These are phyloP conservation scores for Phytophthora constricta DNA, from an alignment of 352 stramenopile species.

Conservation along the genomic window DNA sequence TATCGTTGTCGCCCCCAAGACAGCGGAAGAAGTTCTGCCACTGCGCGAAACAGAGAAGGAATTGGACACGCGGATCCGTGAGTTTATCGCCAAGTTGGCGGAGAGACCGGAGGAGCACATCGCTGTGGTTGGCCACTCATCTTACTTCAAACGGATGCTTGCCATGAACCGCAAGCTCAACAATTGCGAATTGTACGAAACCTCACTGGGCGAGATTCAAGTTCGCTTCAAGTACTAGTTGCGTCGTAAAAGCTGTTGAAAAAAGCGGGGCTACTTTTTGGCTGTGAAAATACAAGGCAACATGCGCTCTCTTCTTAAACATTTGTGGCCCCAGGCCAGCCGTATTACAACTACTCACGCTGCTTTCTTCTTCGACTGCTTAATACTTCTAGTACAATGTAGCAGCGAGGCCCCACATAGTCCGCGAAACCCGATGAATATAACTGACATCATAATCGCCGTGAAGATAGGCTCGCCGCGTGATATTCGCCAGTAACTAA, in stretches of 20 bases:
- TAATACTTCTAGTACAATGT: too few species aligned
- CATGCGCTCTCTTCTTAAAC: too few species aligned
- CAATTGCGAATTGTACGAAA: conserved; percentile 83
- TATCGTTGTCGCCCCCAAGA: conserved; percentile 38
- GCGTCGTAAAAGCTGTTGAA: too few species aligned
- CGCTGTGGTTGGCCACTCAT: conserved; percentile 81
- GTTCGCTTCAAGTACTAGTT: conserved; percentile 20
- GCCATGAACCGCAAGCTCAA: conserved; percentile 77
- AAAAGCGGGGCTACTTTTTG: too few species aligned
- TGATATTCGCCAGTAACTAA: neutral
- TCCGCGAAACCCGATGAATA: neutral
- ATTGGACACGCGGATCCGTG: conserved; percentile 69
- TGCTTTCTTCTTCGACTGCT: neutral
- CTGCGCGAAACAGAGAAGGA: conserved; percentile 66
- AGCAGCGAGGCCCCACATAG: neutral
- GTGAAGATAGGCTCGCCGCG: neutral
- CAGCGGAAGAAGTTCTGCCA: conserved; percentile 53
- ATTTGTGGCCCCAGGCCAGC: too few species aligned
- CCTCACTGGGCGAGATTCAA: conserved; percentile 26
- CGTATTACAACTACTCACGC: too few species aligned
- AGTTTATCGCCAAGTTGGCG: conserved; percentile 60
- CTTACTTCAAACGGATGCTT: conserved; percentile 88
- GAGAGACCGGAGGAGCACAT: conserved; percentile 75
- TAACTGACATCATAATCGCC: neutral
- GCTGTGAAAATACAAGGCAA: too few species aligned